These are phyloP conservation scores for Aurifilum marmelostoma DNA, from an alignment of 2,329 filamentous ascomycete species.

Conservation along the genomic window DNA sequence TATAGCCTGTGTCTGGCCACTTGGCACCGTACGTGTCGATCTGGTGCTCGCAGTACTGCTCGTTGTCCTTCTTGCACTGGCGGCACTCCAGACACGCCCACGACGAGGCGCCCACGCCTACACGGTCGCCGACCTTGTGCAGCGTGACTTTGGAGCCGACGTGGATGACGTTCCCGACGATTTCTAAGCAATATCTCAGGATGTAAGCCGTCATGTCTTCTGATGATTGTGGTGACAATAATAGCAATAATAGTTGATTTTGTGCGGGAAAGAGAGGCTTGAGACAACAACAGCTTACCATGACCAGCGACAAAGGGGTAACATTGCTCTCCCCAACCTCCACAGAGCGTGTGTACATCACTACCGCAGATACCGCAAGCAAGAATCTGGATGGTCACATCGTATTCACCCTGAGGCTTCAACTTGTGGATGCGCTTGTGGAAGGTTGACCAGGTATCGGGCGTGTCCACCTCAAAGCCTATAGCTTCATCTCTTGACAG, in stretches of 20 bases:
- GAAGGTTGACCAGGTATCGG: slow-evolving; percentile 61
- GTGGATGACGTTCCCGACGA: slow-evolving; percentile 69
- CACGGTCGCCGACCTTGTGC: slow-evolving; percentile 64
- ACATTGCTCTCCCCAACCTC: slow-evolving; percentile 67
- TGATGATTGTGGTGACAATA: too few species aligned
- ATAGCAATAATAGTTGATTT: too few species aligned
- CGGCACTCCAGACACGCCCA: slow-evolving; percentile 67
- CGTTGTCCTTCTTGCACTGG: slow-evolving; percentile 67
- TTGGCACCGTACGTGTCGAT: slow-evolving; percentile 62
- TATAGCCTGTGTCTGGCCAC: slow-evolving; percentile 53
- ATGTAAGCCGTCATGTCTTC: neutral
- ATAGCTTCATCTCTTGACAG: slow-evolving; percentile 23
- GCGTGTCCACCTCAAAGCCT: slow-evolving; percentile 61
- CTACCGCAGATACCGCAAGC: slow-evolving; percentile 77
- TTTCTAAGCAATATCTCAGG: slow-evolving; percentile 48
- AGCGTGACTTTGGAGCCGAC: slow-evolving; percentile 67
- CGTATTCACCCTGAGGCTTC: slow-evolving; percentile 84
- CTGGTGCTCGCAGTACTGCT: slow-evolving; percentile 68
- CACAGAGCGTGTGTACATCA: slow-evolving; percentile 71
- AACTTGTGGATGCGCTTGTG: slow-evolving; percentile 77
- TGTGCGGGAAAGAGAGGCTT: neutral
- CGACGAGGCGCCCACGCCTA: slow-evolving; percentile 71
- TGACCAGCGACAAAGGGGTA: slow-evolving; percentile 71
- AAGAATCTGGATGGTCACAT: slow-evolving; percentile 86
- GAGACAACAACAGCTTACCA: slow-evolving; percentile 41